A percentile compares a stretch with the other conserved stretches of the same genome.
These are phyloP conservation scores for Geosiphon pyriformis DNA, from an alignment of 192 early-diverging fungal species.

Conservation along the genomic window DNA sequence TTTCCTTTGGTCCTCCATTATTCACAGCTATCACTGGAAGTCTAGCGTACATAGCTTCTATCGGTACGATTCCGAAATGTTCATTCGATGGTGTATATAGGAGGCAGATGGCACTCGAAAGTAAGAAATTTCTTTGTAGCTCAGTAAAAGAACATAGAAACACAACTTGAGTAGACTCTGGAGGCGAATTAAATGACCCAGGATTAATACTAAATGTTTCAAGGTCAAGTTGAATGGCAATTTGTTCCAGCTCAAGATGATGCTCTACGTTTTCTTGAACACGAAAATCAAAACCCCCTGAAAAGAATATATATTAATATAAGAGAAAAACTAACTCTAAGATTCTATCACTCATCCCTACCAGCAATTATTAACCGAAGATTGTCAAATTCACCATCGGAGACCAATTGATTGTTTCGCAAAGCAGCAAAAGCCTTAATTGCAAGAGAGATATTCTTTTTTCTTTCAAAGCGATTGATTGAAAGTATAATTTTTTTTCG, in stretches of 20 bases:
- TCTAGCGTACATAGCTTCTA: slow-evolving; percentile 89
- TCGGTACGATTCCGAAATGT: slow-evolving; percentile 96
- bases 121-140: slow-evolving; percentile 66
- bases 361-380: slow-evolving; percentile 74
- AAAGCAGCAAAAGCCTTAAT: slow-evolving; percentile 66
- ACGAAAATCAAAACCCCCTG: slow-evolving; percentile 81
- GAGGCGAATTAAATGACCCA: slow-evolving; percentile 26
- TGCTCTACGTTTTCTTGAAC: slow-evolving; percentile 86
- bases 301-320: background rate
- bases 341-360: too few species aligned
- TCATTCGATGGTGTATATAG: slow-evolving; percentile 92
- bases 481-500: slow-evolving; percentile 58
- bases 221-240: slow-evolving; percentile 47
- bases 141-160: slow-evolving; percentile 89
- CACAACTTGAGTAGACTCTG: slow-evolving; percentile 55
- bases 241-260: slow-evolving; percentile 59
- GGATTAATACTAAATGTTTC: slow-evolving; percentile 39
- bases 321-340: too few species aligned
- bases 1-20: slow-evolving; percentile 83
- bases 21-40: slow-evolving; percentile 85
- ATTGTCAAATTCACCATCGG: slow-evolving; percentile 26
- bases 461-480: slow-evolving; percentile 95
- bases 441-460: slow-evolving; percentile 83
- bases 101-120: slow-evolving; percentile 56
- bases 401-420: slow-evolving; percentile 17